phyloP scores from a whole-genome alignment of 305 asterid genomes.

The Fraxinus baroniana region DNA sequence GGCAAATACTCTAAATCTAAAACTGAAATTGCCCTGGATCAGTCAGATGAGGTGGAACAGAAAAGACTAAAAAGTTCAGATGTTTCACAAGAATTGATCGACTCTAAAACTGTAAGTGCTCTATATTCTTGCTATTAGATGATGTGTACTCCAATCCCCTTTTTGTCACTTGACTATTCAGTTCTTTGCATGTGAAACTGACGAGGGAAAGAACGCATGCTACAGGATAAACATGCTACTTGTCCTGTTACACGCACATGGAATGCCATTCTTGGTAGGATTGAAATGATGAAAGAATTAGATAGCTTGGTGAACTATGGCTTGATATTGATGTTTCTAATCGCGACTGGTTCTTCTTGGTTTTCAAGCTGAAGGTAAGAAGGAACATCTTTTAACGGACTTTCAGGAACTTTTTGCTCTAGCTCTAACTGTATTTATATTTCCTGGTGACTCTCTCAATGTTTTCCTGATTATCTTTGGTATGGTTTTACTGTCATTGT shows the following conservation, averaged over 20 bases:
- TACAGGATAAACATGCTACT: slow-evolving; percentile 46
- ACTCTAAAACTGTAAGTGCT: slow-evolving; percentile 46
- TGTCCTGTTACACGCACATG: slow-evolving; percentile 69
- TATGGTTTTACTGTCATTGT: neutral
- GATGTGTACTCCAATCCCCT: neutral
- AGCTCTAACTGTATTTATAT: neutral
- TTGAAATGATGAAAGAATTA: slow-evolving; percentile 43
- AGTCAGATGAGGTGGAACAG: slow-evolving; percentile 28
- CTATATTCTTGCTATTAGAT: neutral
- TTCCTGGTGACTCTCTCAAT: neutral
- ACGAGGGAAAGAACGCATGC: slow-evolving; percentile 13
- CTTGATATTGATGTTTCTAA: slow-evolving; percentile 52
- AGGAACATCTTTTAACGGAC: slow-evolving; percentile 16
- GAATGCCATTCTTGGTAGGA: slow-evolving; percentile 41
- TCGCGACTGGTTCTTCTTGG: slow-evolving; percentile 66
- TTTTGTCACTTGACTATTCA: slow-evolving; percentile 5
- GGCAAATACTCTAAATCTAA: slow-evolving; percentile 33
- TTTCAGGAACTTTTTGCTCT: neutral
- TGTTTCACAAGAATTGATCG: slow-evolving; percentile 34
- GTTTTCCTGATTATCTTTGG: neutral
- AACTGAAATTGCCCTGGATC: slow-evolving; percentile 36
- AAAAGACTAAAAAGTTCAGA: slow-evolving; percentile 42
- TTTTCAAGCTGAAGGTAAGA: slow-evolving; percentile 52
- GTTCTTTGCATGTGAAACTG: slow-evolving; percentile 20
- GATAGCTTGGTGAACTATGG: slow-evolving; percentile 73